phyloP scores from a whole-genome alignment of 176 grass and related monocot genomes.

The Raddia guianensis region DNA sequence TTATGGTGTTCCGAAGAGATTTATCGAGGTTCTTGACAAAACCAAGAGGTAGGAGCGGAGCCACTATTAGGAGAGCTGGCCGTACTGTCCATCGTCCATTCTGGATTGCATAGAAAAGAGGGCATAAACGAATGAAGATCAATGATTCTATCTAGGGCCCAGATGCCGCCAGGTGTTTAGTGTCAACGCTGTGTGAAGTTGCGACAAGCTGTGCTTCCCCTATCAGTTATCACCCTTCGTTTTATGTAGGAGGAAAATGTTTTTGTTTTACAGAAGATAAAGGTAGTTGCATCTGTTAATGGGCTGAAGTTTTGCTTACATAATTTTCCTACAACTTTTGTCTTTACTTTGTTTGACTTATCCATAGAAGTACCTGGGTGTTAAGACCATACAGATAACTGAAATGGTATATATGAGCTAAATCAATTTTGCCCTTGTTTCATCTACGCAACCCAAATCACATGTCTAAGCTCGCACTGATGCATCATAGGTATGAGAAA shows the following conservation, averaged over 20 bases:
- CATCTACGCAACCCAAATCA: no score
- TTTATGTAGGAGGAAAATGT: neutral
- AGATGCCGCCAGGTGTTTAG: neutral
- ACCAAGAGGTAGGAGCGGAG: slow-evolving; percentile 68
- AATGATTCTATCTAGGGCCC: neutral
- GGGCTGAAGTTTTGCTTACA: neutral
- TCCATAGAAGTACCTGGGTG: no score
- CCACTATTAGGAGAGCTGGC: neutral
- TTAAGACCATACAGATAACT: no score
- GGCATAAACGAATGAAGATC: slow-evolving; percentile 1
- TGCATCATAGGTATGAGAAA: no score
- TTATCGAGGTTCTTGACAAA: slow-evolving; percentile 93
- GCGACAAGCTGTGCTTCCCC: neutral
- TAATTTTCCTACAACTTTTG: neutral
- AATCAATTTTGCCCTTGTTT: no score
- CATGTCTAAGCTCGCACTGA: no score
- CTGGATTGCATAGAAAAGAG: neutral
- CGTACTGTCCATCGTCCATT: neutral
- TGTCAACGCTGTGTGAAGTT: neutral
- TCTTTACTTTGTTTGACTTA: no score
- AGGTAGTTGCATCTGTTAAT: neutral
- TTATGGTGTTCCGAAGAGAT: slow-evolving; percentile 87
- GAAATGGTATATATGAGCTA: no score
- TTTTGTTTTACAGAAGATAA: neutral
- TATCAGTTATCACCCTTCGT: neutral